Percentiles rank a stretch among this genome's conserved stretches.
phyloP scores from a whole-genome alignment of 2,329 filamentous ascomycete species.

The Pseudogymnoascus sp. region DNA sequence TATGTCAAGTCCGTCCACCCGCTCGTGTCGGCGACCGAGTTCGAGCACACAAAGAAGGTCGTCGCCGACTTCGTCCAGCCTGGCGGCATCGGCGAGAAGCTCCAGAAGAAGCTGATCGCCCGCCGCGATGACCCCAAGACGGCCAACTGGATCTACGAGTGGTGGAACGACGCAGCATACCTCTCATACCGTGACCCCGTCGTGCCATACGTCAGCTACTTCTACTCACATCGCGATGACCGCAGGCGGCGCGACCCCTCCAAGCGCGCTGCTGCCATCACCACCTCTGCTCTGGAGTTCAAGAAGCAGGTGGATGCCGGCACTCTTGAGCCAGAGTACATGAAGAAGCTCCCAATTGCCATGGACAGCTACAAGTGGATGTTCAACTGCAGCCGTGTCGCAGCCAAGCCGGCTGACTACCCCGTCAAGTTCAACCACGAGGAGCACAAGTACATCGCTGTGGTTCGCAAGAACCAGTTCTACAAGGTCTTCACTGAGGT shows the following conservation, averaged over 20 bases:
- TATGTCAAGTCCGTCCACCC: constrained; percentile 76
- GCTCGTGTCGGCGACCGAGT: constrained; percentile 59
- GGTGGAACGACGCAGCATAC: constrained; percentile 97
- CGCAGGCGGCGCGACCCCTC: constrained; percentile 76
- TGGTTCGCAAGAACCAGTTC: constrained; percentile 91
- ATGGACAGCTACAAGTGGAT: constrained; percentile 99
- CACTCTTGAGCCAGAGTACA: constrained; percentile 90
- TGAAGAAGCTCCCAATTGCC: constrained; percentile 94
- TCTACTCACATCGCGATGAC: constrained; percentile 97
- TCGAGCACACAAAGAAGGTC: constrained; percentile 66
- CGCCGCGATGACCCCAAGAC: constrained; percentile 68
- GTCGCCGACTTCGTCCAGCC: constrained; percentile 83
- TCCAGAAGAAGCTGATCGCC: constrained; percentile 81
- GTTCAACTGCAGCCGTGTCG: constrained; percentile 90
- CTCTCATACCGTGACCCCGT: constrained; percentile 90
- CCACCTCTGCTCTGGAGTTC: constrained; percentile 80
- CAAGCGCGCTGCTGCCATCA: constrained; percentile 86
- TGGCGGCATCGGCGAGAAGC: constrained; percentile 70
- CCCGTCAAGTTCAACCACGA: constrained; percentile 68
- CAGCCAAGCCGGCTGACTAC: constrained; percentile 72
- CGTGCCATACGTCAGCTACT: constrained; percentile 97
- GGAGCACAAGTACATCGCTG: constrained; percentile 80
- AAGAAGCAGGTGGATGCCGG: constrained; percentile 81
- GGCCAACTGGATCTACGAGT: constrained; percentile 94
- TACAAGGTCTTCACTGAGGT: constrained; percentile 84